Evolutionary conservation across 768 basidiomycete species (phyloP), one percentile per base, ranked within the genome.

Genomic region (Auricularia cornea): DNA sequence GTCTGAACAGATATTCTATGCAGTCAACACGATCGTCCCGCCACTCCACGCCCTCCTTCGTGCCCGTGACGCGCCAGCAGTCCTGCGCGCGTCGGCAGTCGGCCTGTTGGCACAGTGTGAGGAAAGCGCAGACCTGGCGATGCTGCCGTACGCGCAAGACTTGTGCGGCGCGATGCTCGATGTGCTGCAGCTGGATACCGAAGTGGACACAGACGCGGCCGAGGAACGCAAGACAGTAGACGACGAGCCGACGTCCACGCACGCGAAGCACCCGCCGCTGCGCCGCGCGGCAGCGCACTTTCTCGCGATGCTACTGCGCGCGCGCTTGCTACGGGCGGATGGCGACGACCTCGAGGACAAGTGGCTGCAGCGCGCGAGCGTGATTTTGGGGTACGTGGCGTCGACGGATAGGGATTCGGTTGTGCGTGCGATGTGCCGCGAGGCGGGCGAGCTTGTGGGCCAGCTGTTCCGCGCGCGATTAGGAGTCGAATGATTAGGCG

Each of bases 281-380:
- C 84, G 95, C 33, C 88, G 96, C 48, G 87, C 92, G 1, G 93
- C 91, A 0, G 70, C 97, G n/a, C 87, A 94, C 68, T 88, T 97
- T 71, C 78, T 96, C 51, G 79, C 85, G 0, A 70, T 87, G 10
- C 76, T 94, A 33, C 72, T 93, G n/a, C 80, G 82, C n/a, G 81
- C 86, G 48, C 77, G 79, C 20, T 84, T 80, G 0, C 74, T 73
- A n/a, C 76, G 81, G 10, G 69, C 79, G 12, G 83, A 88, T 64
- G 82, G 85, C 2, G 26, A 6, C 3, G 32, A 30, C 41, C 31
- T 60, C n/a, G 16, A 60, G 0, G 65, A 68, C 2, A 66, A 70
- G 2, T 70, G 81, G 29, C 66, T 88, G 18, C 77, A 73, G 62
- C 78, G 87, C 63, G 81, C 84, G 31, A 81, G 74, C 68, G 77